A percentile compares a stretch with the other conserved stretches of the same genome.
These are phyloP conservation scores for Penstemon eatonii DNA, from an alignment of 257 asterid species.

Conservation along the genomic window DNA sequence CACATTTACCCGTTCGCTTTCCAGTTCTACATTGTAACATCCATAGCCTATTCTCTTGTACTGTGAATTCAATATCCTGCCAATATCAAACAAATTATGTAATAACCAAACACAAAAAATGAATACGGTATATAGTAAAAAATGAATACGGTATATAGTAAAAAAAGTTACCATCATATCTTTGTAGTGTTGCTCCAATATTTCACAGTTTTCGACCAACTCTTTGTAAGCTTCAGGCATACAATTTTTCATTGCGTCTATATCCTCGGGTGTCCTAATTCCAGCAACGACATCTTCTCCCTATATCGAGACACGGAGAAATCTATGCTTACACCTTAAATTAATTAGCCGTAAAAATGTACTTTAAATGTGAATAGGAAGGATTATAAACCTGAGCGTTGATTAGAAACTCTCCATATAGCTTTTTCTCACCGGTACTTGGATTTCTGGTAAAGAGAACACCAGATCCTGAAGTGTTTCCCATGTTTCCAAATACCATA, in stretches of 20 bases:
- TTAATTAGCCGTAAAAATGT: neutral
- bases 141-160: neutral
- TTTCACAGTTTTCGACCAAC: constrained; percentile 82
- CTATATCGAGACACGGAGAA: constrained; percentile 36
- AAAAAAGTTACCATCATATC: constrained; percentile 83
- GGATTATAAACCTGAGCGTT: constrained; percentile 75
- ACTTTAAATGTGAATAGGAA: constrained; percentile 1
- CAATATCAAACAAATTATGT: too few species aligned
- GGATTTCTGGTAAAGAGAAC: constrained; percentile 96
- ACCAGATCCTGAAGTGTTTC: constrained; percentile 93
- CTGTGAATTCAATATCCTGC: constrained; percentile 95
- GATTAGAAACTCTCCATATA: constrained; percentile 87
- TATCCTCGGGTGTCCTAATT: constrained; percentile 87
- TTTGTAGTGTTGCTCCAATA: constrained; percentile 81
- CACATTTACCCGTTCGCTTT: constrained; percentile 91
- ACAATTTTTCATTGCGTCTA: constrained; percentile 69
- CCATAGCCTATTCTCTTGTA: constrained; percentile 91
- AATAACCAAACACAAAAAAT: too few species aligned
- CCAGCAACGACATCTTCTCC: constrained; percentile 99
- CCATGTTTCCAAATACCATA: constrained; percentile 99
- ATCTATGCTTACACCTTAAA: neutral
- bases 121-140: neutral
- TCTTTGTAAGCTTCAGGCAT: constrained; percentile 91
- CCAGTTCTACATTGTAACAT: constrained; percentile 92
- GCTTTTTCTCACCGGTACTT: constrained; percentile 91